Percentiles rank a stretch among this genome's conserved stretches.
These are phyloP conservation scores for Fistulinella staudtii DNA, from an alignment of 1,284 basidiomycete species.

Conservation along the genomic window DNA sequence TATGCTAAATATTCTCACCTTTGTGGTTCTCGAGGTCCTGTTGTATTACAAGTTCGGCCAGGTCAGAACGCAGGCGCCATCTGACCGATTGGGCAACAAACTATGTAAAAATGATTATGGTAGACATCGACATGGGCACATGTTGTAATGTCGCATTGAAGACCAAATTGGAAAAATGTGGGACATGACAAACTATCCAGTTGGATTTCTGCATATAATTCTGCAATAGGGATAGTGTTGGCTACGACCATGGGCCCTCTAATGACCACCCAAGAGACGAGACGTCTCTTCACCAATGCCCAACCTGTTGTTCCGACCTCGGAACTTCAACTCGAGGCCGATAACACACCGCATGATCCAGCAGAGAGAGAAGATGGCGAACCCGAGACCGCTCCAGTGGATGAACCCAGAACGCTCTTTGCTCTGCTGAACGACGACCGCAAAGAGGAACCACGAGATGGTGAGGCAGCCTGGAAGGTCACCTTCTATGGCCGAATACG, in stretches of 20 bases:
- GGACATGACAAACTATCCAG: background rate
- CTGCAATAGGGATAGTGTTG: background rate
- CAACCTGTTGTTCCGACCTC: conserved; percentile 32
- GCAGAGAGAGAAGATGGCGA: conserved; percentile 81
- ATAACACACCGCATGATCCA: conserved; percentile 78
- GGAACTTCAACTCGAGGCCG: conserved; percentile 42
- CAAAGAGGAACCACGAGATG: conserved; percentile 83
- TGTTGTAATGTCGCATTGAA: background rate
- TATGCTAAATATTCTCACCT: conserved; percentile 14
- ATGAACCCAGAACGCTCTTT: conserved; percentile 58
- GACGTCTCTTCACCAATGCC: conserved; percentile 34
- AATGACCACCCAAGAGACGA: conserved; percentile 28
- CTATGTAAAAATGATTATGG: too few relatives aligned
- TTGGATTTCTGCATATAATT: too few relatives aligned
- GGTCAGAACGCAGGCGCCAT: conserved; percentile 8
- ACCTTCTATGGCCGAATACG: conserved; percentile 84
- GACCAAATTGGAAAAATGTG: background rate
- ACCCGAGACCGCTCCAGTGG: conserved; percentile 84
- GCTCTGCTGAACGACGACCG: conserved; percentile 74
- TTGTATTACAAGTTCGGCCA: conserved; percentile 16
- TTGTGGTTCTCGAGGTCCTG: conserved; percentile 7
- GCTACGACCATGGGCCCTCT: background rate
- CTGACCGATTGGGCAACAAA: too few relatives aligned
- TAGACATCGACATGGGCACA: conserved; percentile 11
- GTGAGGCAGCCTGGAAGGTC: conserved; percentile 87